Evolutionary conservation across 805 yeast genomes (phyloP), one percentile per base, ranked within the genome.

Genomic region (Metschnikowia kofuensis): DNA sequence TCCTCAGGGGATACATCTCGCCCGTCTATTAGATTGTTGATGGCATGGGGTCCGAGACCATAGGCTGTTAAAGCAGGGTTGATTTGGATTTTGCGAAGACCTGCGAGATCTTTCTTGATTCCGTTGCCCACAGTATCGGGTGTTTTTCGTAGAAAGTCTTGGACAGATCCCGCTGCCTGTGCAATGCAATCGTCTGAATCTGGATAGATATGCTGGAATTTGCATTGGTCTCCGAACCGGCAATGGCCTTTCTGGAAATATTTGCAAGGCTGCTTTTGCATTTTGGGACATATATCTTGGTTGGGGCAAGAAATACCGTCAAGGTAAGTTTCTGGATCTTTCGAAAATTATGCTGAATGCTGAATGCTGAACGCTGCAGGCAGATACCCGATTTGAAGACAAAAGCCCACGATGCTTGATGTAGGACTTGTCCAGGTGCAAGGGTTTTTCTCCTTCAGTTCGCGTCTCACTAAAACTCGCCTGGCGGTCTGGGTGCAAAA

Each of bases 1-100:
- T 82, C 86, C 50, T 81, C 86, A 21, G 65, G 67, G 0, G 85
- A 80, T 21, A 75, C 59, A 51, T 83, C 86, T 57, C 87, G 65
- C 1, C 75, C 79, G 2, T 65, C 54, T 8, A 82, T 77, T 38
- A 82, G 57, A 55, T 78, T 80, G 40, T 70, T 68, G 8, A 70
- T 69, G 0, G 80, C 79, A 1, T 82, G 82, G 2, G 61, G 59
- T 1, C 69, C 72, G n/a, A 78, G 58, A 27, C 85, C 79, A 60
- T 75, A 79, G 1, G 77, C 65, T 0, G 84, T 71, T 2, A 75
- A 59, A 12, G 63, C 60, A 8, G 74, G 76, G 21, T 53, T 55
- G n/a, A 53, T 37, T 39, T 66, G 65, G 42, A 75, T 54, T 14
- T 40, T 31, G 32, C 44, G 44, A 35, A 53, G 61, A 7, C 61